Conservation (phyloP, 106 monocot genomes). For the Apostasia shenzhenica region DNA sequence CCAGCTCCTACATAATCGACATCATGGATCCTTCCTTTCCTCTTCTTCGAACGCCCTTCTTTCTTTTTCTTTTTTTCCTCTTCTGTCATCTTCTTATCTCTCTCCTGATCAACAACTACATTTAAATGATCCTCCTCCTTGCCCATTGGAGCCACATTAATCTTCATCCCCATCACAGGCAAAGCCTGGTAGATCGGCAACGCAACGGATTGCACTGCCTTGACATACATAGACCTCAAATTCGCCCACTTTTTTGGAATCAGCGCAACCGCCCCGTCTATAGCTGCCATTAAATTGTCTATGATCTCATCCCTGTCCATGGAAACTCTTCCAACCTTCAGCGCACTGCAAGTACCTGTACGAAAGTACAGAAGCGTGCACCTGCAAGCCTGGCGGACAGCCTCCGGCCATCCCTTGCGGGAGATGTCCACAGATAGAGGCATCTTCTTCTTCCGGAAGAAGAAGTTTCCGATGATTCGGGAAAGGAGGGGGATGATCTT, state of each 20-base stretch:
- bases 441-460: slow-evolving; percentile 33
- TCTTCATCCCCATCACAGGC: slow-evolving; percentile 30
- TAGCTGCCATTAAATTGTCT: slow-evolving; percentile 25
- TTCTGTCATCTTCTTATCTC: background rate
- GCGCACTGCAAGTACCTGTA: slow-evolving; percentile 18
- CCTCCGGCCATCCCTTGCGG: slow-evolving; percentile 24
- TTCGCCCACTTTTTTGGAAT: slow-evolving; percentile 43
- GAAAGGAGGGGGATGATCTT: slow-evolving; percentile 30
- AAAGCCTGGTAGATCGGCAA: slow-evolving; percentile 33
- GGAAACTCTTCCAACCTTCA: slow-evolving; percentile 33
- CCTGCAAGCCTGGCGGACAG: slow-evolving; percentile 14
- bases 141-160: slow-evolving; percentile 11
- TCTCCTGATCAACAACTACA: background rate
- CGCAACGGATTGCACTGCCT: slow-evolving; percentile 29
- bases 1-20: background rate
- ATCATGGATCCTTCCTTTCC: slow-evolving; percentile 6
- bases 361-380: slow-evolving; percentile 22
- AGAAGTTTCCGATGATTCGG: slow-evolving; percentile 21
- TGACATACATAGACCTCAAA: slow-evolving; percentile 32
- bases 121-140: no score
- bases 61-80: background rate
- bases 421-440: slow-evolving; percentile 25
- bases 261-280: slow-evolving; percentile 17
- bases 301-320: slow-evolving; percentile 20
- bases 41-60: slow-evolving; percentile 1